Evolutionary conservation across 2,329 filamentous ascomycete species (phyloP), one percentile per base, ranked within the genome.

Genomic region (Ophiostoma novo-ulmi): DNA sequence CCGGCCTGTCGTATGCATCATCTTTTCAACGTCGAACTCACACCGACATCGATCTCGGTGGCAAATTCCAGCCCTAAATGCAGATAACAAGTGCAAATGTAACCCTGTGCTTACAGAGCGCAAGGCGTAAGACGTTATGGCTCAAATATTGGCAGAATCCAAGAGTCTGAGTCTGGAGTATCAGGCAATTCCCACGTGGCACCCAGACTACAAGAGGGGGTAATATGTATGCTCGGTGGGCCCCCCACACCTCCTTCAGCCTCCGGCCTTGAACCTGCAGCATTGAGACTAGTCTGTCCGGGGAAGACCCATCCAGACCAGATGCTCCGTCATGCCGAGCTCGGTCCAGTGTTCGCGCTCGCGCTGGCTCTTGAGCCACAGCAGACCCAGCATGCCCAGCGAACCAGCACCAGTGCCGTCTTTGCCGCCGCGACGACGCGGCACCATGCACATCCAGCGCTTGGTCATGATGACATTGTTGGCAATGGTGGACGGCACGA

Each of bases 351-450:
- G 72, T 14, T 76, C 70, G 26, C 76, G 70, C 68, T 77, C 77
- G n/a, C 66, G 70, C 38, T 71, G 65, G 69, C 74, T 72, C 10
- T 70, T 67, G 14, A 78, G 73, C 77, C 77, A 78, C 8, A 79
- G 74, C 71, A 80, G 71, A 0, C 79, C 79, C 17, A 79, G 71
- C 79, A 80, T 80, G 14, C 75, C 77, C 20, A 79, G 76, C 5
- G 77, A 77, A 69, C 79, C 79, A 22, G 75, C 77, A 14, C 75
- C 76, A 17, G 75, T 75, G 39, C 73, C 76, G 55, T 76, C 74
- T 8, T 67, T 68, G 36, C 74, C 74, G 61, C 75, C 77, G 8
- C 76, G 77, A 4, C 74, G 73, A 48, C 79, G 75, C 7, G 79
- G 78, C 8, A 80, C 77, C 13, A 80, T 74, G 35, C 78, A 74